Conservation (phyloP, 2,329 filamentous ascomycete genomes). For the Ceratocystis papillata region DNA sequence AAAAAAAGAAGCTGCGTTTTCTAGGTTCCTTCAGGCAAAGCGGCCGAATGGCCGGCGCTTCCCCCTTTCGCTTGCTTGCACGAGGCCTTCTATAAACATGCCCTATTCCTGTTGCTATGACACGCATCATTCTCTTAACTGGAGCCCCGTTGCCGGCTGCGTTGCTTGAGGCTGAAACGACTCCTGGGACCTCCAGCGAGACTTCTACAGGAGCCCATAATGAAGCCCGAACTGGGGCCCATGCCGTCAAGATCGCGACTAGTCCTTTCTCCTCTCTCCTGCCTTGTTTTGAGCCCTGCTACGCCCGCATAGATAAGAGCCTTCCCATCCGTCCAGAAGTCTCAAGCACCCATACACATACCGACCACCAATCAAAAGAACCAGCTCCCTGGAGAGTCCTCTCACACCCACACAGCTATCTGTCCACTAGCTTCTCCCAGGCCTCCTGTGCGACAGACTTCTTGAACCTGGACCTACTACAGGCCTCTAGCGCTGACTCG, state of each 20-base stretch:
- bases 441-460: not conserved
- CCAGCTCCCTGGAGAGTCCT: conserved; percentile 20
- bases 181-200: not conserved
- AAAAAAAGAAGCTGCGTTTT: no score
- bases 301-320: conserved; percentile 4
- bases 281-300: conserved; percentile 15
- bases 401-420: conserved; percentile 4
- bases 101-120: not conserved
- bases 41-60: not conserved
- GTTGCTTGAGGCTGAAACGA: not conserved
- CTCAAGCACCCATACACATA: not conserved
- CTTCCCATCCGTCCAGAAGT: not conserved
- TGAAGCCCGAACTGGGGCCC: not conserved
- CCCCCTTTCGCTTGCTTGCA: not conserved
- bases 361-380: not conserved
- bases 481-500: not conserved
- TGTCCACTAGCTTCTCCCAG: conserved; percentile 18
- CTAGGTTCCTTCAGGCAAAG: no score
- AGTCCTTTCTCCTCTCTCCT: not conserved
- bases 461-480: not conserved
- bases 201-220: not conserved
- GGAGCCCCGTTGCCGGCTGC: conserved; percentile 5
- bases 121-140: conserved; percentile 9
- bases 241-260: not conserved
- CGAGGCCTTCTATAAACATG: not conserved